Conservation (phyloP, 148 eudicot genomes). For the Cornus suecica region DNA sequence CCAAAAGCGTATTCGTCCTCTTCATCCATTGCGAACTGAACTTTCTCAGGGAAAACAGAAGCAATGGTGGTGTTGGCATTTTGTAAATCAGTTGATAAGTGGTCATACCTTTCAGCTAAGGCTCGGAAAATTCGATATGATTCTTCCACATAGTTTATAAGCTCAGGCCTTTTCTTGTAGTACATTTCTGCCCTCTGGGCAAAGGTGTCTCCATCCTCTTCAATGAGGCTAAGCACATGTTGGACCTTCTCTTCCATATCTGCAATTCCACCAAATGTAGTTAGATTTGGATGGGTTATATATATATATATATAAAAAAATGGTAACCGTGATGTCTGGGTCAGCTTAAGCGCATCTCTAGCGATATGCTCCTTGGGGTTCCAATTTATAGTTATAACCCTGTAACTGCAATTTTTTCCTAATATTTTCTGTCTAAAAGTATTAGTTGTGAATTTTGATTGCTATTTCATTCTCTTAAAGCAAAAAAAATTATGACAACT, state of each 20-base stretch:
- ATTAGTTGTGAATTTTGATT: no score
- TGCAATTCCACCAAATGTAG: conserved; percentile 23
- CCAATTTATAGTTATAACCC: no score
- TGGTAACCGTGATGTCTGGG: no score
- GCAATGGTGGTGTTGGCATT: conserved; percentile 91
- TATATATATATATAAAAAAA: no score
- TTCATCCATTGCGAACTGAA: conserved; percentile 58
- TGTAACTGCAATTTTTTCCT: no score
- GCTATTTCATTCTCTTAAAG: no score
- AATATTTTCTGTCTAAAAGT: no score
- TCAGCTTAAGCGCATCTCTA: no score
- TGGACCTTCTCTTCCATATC: conserved; percentile 91
- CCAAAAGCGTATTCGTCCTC: conserved; percentile 56
- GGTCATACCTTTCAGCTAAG: conserved; percentile 86
- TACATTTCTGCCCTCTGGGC: conserved; percentile 97
- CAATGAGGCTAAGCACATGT: conserved; percentile 56
- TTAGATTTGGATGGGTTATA: neutral
- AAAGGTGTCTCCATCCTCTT: conserved; percentile 89
- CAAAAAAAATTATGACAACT: no score
- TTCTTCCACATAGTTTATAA: conserved; percentile 74
- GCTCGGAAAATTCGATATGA: conserved; percentile 62
- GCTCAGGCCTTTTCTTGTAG: conserved; percentile 82
- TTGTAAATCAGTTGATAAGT: conserved; percentile 75
- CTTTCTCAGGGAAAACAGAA: conserved; percentile 78
- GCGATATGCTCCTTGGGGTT: no score